Base-by-base conservation (phyloP, 495 filamentous ascomycete genomes). In the Pseudevernia furfuracea region DNA sequence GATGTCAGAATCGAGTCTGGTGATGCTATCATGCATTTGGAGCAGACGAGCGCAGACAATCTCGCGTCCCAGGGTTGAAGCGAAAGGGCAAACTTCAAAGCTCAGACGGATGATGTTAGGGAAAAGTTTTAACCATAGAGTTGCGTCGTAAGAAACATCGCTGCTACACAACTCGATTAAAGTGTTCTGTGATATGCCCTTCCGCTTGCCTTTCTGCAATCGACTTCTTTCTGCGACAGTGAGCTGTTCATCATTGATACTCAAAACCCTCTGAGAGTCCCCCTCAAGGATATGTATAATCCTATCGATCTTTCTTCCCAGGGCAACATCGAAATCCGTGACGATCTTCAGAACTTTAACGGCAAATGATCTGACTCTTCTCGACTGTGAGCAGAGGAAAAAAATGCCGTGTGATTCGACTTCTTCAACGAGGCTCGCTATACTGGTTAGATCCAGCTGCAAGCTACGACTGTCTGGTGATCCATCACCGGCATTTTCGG, bases 361-460 rank as follows among this genome's bases (percentile, higher is more conserved):
- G 3, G 94, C 95, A 72, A 93, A 93, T 48, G 89, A 82, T 41
- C 94, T 85, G 32, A 99, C 94, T 44, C 87, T 82, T 63, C 90
- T 82, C 14, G 94, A 97, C 66, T 97, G 95, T 0, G 94, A 97
- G 72, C 95, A 97, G 7, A 99, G 75, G 73, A 99, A 97, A 79
- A 99, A 97, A n/a, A 99, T 75, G 1, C 95, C 94, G 72, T 97
- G 93, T 23, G 93, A 92, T 72, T 99, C 94, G 48, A 97, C 89
- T 70, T 97, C 93, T 68, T 99, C 95, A 21, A 97, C 92, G 67
- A 97, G 89, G 7, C 90, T 90, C 76, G 90, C 89, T 19, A 95
- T 86, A 61, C 85, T 88, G 1, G 92, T 94, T 44, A 92, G 75
- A 72, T 98, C 94, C 32, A 97, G 80, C 62, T 93, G 91, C 59